Evolutionary conservation across 164 flowering plant genomes (phyloP).

Genomic region (Buxus sempervirens): DNA sequence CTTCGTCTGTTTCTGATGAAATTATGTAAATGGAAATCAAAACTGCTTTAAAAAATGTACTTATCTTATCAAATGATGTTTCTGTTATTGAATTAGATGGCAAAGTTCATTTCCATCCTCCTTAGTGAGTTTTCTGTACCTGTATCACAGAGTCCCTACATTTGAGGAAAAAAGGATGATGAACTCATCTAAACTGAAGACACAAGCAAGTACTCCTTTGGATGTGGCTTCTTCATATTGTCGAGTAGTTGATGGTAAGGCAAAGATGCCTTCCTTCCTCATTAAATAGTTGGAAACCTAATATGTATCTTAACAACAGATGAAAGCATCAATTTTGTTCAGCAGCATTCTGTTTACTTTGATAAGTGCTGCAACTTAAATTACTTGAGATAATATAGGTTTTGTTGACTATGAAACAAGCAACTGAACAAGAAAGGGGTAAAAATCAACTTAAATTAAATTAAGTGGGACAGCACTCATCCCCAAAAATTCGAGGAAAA

Average conservation of each 20-base stretch:
- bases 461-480: no score
- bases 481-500: no score
- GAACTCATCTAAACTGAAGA: neutral
- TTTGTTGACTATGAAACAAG: neutral
- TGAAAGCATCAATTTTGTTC: conserved; percentile 1
- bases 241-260: conserved; percentile 36
- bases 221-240: no score
- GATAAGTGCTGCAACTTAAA: no score
- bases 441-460: neutral
- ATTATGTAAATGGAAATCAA: neutral
- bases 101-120: conserved; percentile 69
- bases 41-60: neutral
- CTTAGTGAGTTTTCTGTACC: conserved; percentile 71
- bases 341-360: neutral
- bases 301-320: conserved; percentile 10
- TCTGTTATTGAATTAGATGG: conserved; percentile 56
- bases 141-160: conserved; percentile 20
- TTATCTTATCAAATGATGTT: conserved; percentile 57
- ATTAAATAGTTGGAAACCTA: conserved; percentile 91
- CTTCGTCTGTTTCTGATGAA: neutral
- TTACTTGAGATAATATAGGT: neutral
- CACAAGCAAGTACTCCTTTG: no score
- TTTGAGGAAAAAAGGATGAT: neutral
- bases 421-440: neutral
- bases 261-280: conserved; percentile 85